These are phyloP conservation scores for Primulina huaijiensis DNA, from an alignment of 257 asterid genomes.

Conservation along the genomic window DNA sequence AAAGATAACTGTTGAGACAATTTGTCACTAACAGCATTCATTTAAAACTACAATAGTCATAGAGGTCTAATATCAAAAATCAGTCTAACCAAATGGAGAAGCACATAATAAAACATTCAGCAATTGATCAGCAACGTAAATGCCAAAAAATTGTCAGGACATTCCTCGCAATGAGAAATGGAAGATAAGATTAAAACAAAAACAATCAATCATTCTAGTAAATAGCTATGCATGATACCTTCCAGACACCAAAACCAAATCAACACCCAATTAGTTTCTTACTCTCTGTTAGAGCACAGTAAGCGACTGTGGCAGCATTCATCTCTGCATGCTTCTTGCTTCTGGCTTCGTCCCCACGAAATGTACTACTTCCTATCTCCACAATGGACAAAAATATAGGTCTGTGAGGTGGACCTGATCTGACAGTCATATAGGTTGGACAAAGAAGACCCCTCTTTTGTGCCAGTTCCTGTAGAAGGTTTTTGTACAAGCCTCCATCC, in stretches of 20 bases:
- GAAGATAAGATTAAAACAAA: background rate
- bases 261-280: constrained; percentile 29
- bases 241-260: constrained; percentile 9
- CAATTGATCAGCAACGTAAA: background rate
- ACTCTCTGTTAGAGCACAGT: constrained; percentile 42
- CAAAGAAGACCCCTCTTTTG: constrained; percentile 47
- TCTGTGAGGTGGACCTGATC: constrained; percentile 46
- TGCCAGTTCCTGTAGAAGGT: constrained; percentile 59
- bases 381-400: constrained; percentile 52
- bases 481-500: constrained; percentile 68
- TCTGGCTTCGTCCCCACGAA: constrained; percentile 56
- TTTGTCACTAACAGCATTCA: constrained; percentile 4
- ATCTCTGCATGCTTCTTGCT: constrained; percentile 79
- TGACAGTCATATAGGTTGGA: constrained; percentile 51
- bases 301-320: constrained; percentile 75
- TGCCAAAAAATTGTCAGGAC: background rate
- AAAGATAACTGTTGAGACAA: constrained; percentile 4
- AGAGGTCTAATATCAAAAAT: background rate
- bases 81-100: background rate
- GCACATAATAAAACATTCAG: background rate
- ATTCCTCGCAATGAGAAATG: background rate
- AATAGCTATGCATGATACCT: background rate
- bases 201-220: background rate
- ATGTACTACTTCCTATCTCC: constrained; percentile 44
- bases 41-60: background rate